Conservation (phyloP, 108 stramenopile species). For the Skeletonema marinoi region DNA sequence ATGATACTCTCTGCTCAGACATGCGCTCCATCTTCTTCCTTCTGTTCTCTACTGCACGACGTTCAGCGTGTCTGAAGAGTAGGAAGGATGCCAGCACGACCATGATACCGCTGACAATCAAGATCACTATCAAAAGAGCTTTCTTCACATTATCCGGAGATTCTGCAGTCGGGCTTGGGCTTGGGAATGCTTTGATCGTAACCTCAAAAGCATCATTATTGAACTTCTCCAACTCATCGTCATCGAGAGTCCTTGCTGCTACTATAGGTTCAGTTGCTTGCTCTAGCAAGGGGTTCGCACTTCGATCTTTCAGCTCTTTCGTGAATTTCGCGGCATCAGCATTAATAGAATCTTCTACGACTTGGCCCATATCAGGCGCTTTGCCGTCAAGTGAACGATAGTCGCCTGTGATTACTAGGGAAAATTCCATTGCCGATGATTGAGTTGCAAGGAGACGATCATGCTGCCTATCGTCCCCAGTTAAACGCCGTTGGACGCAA, state of each 20-base stretch:
- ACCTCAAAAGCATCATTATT: background rate
- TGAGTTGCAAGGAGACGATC: constrained; percentile 20
- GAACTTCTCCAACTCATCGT: background rate
- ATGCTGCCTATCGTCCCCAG: background rate
- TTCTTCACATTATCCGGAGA: background rate
- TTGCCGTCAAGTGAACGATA: constrained; percentile 7
- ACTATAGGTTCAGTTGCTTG: background rate
- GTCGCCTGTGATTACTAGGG: constrained; percentile 29
- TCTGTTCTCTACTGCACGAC: constrained; percentile 5
- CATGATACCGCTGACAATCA: constrained; percentile 20
- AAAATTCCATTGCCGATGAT: constrained; percentile 28
- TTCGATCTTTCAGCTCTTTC: constrained; percentile 29
- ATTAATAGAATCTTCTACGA: constrained; percentile 43
- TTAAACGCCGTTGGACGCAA: constrained; percentile 2
- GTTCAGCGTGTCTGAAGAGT: constrained; percentile 10
- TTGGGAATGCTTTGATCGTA: constrained; percentile 5
- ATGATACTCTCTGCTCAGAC: background rate
- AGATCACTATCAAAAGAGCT: constrained; percentile 12
- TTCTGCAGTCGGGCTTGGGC: constrained; percentile 7
- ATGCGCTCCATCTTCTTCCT: background rate
- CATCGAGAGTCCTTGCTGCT: constrained; percentile 5
- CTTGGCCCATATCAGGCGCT: constrained; percentile 10
- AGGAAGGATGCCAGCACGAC: constrained; percentile 21
- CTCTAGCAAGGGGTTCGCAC: constrained; percentile 1
- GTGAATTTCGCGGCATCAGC: constrained; percentile 17